Evolutionary conservation across 2,329 filamentous ascomycete species (phyloP).

Genomic region (Phaeosphaeriaceae sp.): DNA sequence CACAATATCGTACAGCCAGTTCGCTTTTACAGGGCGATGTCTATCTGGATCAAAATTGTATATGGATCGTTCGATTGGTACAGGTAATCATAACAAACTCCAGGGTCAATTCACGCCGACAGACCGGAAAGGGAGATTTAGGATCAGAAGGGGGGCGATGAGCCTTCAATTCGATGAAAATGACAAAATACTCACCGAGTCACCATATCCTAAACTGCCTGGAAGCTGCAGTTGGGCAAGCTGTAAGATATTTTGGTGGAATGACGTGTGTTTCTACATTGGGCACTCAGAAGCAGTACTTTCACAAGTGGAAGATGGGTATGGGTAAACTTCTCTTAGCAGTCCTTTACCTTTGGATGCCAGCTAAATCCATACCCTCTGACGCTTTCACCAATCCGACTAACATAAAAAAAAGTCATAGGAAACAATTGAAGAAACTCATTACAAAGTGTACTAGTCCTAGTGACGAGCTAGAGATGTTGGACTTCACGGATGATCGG

Average conservation of each 20-base stretch:
- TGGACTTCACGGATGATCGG: neutral
- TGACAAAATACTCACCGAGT: conserved; percentile 10
- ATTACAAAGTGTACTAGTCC: neutral
- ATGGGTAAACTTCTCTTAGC: neutral
- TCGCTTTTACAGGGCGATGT: conserved; percentile 19
- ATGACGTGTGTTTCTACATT: conserved; percentile 14
- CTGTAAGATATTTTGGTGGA: conserved; percentile 19
- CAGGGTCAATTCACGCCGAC: conserved; percentile 5
- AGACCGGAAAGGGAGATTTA: conserved; percentile 4
- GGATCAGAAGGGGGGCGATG: neutral
- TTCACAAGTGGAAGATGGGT: neutral
- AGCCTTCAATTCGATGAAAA: conserved; percentile 22
- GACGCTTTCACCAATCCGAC: neutral
- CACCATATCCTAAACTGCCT: neutral
- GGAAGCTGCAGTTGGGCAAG: neutral
- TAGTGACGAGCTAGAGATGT: neutral
- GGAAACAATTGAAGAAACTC: neutral
- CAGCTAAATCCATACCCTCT: too few species aligned
- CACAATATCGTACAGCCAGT: conserved; percentile 7
- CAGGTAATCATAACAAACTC: neutral
- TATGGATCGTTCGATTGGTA: neutral
- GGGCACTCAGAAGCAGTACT: neutral
- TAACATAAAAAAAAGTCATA: neutral
- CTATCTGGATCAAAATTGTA: neutral
- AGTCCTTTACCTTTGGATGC: too few species aligned